phyloP scores from a whole-genome alignment of 2,329 filamentous ascomycete genomes.

The Waltergamsia citrina region DNA sequence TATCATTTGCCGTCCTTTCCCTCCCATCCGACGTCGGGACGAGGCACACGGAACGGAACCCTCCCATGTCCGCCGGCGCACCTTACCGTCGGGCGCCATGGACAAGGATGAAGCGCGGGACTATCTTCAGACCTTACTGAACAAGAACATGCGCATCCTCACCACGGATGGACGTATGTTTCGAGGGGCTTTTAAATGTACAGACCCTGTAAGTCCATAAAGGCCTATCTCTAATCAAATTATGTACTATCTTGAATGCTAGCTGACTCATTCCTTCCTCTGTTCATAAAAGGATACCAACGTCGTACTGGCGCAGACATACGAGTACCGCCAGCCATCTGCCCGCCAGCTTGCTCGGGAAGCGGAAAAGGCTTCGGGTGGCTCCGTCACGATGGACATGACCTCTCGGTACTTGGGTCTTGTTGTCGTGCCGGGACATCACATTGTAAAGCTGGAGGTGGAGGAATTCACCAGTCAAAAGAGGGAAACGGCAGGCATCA shows the following conservation, averaged over 20 bases:
- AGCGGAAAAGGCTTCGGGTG: conserved; percentile 20
- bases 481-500: conserved; percentile 8
- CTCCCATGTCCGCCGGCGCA: no score
- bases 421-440: conserved; percentile 77
- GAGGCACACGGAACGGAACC: no score
- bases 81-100: no score
- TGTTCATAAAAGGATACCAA: conserved; percentile 62
- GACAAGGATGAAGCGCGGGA: conserved; percentile 41
- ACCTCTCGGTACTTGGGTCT: conserved; percentile 79
- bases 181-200: conserved; percentile 86
- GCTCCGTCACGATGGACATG: conserved; percentile 57
- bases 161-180: conserved; percentile 83
- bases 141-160: conserved; percentile 69
- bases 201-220: conserved; percentile 63
- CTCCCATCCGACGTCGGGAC: no score
- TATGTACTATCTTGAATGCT: background rate
- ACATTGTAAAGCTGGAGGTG: conserved; percentile 81
- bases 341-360: conserved; percentile 31
- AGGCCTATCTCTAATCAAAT: background rate
- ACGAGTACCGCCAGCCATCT: conserved; percentile 79
- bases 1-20: no score
- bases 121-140: conserved; percentile 59
- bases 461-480: conserved; percentile 62
- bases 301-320: conserved; percentile 73
- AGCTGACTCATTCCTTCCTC: no score